Conservation (phyloP, 106 monocot genomes). For the Allium fistulosum region DNA sequence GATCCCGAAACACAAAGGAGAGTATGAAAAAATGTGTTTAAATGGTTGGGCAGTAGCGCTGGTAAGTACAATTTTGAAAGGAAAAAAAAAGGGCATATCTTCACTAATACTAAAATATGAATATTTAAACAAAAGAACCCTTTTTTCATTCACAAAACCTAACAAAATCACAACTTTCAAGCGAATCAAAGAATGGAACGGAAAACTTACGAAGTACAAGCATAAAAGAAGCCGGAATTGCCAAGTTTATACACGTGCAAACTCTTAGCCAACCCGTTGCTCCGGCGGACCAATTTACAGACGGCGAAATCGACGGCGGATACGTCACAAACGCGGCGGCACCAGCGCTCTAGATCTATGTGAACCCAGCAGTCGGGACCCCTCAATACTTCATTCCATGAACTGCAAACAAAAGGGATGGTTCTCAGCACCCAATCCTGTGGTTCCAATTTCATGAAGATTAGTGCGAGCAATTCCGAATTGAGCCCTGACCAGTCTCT, state of each 20-base stretch:
- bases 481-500: background rate
- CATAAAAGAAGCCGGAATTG: slow-evolving; percentile 5
- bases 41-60: too few relatives aligned
- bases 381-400: background rate
- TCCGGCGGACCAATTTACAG: background rate
- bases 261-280: background rate
- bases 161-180: background rate
- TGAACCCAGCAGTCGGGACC: slow-evolving; percentile 1
- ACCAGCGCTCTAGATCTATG: slow-evolving; percentile 3
- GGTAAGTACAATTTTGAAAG: too few relatives aligned
- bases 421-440: background rate
- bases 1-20: too few relatives aligned
- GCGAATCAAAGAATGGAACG: background rate
- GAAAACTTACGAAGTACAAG: background rate
- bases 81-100: too few relatives aligned
- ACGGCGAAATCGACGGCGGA: background rate
- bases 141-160: too few relatives aligned
- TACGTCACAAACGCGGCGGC: background rate
- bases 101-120: too few relatives aligned
- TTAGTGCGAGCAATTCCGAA: background rate
- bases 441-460: background rate
- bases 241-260: background rate
- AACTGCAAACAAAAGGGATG: background rate
- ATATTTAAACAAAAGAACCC: too few relatives aligned
- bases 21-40: too few relatives aligned